Evolutionary conservation across 1,139 yeast genomes (phyloP).

Genomic region (Blastobotrys indianensis): DNA sequence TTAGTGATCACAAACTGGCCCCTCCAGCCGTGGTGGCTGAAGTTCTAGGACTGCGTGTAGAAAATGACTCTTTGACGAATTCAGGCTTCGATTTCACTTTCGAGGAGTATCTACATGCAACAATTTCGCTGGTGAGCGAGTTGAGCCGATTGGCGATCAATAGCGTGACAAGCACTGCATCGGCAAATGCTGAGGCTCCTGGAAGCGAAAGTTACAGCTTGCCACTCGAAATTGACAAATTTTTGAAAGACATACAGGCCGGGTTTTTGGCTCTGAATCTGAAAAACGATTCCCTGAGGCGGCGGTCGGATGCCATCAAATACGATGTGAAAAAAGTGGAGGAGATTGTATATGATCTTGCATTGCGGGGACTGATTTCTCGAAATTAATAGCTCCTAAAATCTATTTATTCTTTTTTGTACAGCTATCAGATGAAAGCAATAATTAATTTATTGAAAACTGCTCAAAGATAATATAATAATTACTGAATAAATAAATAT

Average conservation of each 20-base stretch:
- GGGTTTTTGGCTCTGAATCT: constrained; percentile 31
- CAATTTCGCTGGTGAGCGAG: constrained; percentile 27
- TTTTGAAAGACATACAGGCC: constrained; percentile 30
- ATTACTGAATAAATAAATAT: neutral
- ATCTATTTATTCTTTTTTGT: constrained; percentile 1
- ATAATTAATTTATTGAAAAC: neutral
- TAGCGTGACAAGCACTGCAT: constrained; percentile 27
- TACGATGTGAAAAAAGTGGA: constrained; percentile 35
- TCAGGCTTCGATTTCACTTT: constrained; percentile 22
- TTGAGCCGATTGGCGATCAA: constrained; percentile 30
- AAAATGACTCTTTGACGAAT: constrained; percentile 1
- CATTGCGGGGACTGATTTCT: constrained; percentile 24
- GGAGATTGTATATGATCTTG: constrained; percentile 31
- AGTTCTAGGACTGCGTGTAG: constrained; percentile 15
- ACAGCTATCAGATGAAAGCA: neutral
- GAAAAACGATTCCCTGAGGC: constrained; percentile 32
- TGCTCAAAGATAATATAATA: neutral
- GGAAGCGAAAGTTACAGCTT: constrained; percentile 10
- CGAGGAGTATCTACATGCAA: constrained; percentile 32
- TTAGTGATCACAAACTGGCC: constrained; percentile 16
- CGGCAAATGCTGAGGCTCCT: constrained; percentile 12
- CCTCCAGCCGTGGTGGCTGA: constrained; percentile 19
- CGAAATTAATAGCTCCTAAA: neutral
- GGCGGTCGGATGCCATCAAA: constrained; percentile 32
- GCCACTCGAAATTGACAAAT: constrained; percentile 18